Evolutionary conservation across 1,284 basidiomycete species (phyloP).

Genomic region (Pseudozyma sp.): DNA sequence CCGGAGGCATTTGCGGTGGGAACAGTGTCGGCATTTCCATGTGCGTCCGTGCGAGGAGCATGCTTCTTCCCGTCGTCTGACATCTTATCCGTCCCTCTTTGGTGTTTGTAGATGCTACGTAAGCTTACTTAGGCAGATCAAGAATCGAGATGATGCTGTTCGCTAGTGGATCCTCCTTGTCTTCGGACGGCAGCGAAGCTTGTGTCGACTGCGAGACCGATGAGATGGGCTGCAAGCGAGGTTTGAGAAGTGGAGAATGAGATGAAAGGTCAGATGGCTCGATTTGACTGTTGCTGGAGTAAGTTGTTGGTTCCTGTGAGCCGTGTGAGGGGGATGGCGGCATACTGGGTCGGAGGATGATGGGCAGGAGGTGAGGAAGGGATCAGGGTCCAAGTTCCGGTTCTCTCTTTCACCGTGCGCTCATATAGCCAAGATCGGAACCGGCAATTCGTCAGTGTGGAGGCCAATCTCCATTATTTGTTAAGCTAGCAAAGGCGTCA

Average conservation of each 20-base stretch:
- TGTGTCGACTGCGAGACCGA: neutral
- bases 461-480: too few relatives aligned
- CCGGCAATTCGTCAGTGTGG: too few relatives aligned
- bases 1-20: constrained; percentile 59
- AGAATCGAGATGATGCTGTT: constrained; percentile 34
- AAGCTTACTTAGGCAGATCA: constrained; percentile 16
- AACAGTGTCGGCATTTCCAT: constrained; percentile 28
- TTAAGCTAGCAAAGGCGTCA: too few relatives aligned
- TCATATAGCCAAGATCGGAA: neutral
- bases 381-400: neutral
- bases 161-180: constrained; percentile 13
- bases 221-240: constrained; percentile 17
- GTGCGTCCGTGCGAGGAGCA: constrained; percentile 21
- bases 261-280: neutral
- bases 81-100: neutral
- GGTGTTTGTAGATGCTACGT: too few relatives aligned
- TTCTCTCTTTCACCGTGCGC: neutral
- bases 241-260: neutral
- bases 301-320: neutral
- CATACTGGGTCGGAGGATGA: constrained; percentile 13
- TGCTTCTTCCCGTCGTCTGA: constrained; percentile 23
- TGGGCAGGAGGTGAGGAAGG: neutral
- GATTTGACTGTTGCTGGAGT: neutral
- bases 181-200: neutral
- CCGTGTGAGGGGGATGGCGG: constrained; percentile 1